Evolutionary conservation across 2,329 filamentous ascomycete genomes (phyloP).

Genomic region (Aureobasidium namibiae): DNA sequence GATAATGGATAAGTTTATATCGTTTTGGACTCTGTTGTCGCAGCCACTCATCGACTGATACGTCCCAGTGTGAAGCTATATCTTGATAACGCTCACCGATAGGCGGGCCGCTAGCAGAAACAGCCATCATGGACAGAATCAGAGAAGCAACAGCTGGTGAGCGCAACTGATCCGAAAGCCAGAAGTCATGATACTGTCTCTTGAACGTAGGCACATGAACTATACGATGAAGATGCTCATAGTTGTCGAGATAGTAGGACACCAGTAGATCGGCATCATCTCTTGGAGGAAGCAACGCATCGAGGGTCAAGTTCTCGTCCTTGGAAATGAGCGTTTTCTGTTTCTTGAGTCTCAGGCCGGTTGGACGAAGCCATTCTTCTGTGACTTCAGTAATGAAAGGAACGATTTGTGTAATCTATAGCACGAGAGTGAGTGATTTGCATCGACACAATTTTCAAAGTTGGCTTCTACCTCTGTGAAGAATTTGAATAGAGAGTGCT

Average conservation of each 20-base stretch:
- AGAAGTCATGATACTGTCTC: background rate
- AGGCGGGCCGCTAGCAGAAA: background rate
- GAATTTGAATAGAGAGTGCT: background rate
- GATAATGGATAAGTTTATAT: background rate
- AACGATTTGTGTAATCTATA: background rate
- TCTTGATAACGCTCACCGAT: background rate
- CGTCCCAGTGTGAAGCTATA: background rate
- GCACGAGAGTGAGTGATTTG: background rate
- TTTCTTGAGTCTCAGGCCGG: background rate
- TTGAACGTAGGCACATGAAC: background rate
- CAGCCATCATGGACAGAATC: background rate
- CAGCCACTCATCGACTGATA: background rate
- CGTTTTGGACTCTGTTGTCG: background rate
- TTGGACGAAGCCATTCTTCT: background rate
- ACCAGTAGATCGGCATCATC: background rate
- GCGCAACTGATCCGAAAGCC: background rate
- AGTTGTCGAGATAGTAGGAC: background rate
- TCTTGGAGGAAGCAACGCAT: background rate
- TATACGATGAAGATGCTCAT: background rate
- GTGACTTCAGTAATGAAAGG: background rate
- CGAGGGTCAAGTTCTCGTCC: background rate
- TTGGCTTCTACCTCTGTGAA: background rate
- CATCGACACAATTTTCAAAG: background rate
- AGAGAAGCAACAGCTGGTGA: background rate
- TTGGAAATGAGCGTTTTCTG: background rate